Conservation (phyloP, 352 stramenopile species). For the Pseudoperonospora humuli region DNA sequence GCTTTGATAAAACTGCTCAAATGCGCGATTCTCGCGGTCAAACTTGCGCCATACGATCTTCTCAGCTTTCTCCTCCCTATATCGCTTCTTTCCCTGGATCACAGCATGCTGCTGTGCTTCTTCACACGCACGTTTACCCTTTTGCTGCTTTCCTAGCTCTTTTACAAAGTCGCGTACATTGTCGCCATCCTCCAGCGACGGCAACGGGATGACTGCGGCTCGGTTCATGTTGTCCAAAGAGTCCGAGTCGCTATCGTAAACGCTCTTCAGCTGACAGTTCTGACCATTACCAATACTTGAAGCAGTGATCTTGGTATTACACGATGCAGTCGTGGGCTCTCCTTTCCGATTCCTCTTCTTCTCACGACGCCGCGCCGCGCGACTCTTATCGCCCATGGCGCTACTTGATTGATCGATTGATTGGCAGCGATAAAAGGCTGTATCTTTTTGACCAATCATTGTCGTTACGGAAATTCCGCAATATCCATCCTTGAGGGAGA, state of each 20-base stretch:
- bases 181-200: constrained; percentile 57
- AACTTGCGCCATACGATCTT: constrained; percentile 88
- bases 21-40: constrained; percentile 68
- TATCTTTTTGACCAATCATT: constrained; percentile 13
- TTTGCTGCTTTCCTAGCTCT: constrained; percentile 27
- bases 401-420: constrained; percentile 1
- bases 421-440: constrained; percentile 3
- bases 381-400: constrained; percentile 33
- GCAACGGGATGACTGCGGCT: constrained; percentile 36
- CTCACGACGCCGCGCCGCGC: constrained; percentile 33
- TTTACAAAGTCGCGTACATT: constrained; percentile 56
- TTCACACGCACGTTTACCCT: constrained; percentile 42
- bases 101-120: constrained; percentile 50
- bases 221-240: constrained; percentile 27
- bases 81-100: constrained; percentile 48
- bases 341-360: constrained; percentile 31
- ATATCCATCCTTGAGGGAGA: constrained; percentile 3
- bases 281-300: neutral
- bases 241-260: constrained; percentile 41
- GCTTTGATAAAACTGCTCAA: constrained; percentile 79
- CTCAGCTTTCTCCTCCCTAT: constrained; percentile 58
- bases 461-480: neutral
- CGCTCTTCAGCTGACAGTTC: constrained; percentile 17
- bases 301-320: neutral
- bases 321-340: neutral